phyloP scores from a whole-genome alignment of 2,329 filamentous ascomycete species.

The Macrophomina pseudophaseolina region DNA sequence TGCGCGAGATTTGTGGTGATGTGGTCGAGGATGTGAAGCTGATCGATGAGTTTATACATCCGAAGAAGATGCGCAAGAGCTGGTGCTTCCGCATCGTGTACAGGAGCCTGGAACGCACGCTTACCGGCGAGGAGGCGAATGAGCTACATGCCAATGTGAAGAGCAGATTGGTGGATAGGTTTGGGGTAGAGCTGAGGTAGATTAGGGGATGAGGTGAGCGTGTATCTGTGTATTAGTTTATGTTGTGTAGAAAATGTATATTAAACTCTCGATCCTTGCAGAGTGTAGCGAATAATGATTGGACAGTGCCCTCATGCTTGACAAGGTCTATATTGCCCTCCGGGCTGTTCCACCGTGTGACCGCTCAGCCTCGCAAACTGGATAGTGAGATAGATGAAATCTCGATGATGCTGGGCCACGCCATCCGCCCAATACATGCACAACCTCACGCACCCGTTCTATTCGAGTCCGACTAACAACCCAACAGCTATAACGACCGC shows the following conservation, averaged over 20 bases:
- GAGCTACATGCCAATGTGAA: conserved; percentile 73
- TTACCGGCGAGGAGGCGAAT: conserved; percentile 84
- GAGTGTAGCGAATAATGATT: neutral
- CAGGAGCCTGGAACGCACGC: conserved; percentile 85
- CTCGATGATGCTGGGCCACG: no score
- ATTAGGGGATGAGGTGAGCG: neutral
- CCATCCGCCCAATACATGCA: no score
- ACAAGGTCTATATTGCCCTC: no score
- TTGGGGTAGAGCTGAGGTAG: conserved; percentile 80
- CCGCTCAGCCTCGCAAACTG: no score
- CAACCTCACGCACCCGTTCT: no score
- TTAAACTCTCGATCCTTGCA: neutral
- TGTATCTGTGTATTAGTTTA: neutral
- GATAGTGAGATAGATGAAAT: no score
- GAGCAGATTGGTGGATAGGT: conserved; percentile 66
- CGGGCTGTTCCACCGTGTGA: no score
- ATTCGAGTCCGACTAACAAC: no score
- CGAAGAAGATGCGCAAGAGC: conserved; percentile 81
- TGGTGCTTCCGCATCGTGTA: conserved; percentile 94
- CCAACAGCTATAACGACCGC: no score
- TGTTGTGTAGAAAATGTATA: conserved; percentile 1
- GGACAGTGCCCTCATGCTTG: no score
- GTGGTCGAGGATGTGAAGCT: conserved; percentile 84
- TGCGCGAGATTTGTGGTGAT: conserved; percentile 81
- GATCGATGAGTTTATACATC: conserved; percentile 86